Percentiles rank a stretch among this genome's conserved stretches.
These are phyloP conservation scores for Penicillium coffeae DNA, from an alignment of 495 filamentous ascomycete genomes.

Conservation along the genomic window DNA sequence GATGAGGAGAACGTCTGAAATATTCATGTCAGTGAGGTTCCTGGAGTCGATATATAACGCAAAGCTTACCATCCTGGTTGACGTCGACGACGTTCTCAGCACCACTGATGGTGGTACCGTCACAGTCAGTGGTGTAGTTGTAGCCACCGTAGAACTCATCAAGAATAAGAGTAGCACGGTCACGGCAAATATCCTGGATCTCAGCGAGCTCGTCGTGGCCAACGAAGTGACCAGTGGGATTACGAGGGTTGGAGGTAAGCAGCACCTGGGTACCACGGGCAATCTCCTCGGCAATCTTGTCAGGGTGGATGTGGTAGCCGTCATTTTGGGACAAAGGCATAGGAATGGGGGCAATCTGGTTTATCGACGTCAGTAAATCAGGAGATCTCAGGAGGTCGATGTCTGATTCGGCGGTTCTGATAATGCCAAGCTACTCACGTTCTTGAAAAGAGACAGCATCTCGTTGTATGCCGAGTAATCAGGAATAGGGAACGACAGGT, in stretches of 20 bases:
- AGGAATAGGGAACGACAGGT: slow-evolving; percentile 82
- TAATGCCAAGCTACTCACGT: slow-evolving; percentile 45
- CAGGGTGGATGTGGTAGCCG: slow-evolving; percentile 84
- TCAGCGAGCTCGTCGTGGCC: slow-evolving; percentile 73
- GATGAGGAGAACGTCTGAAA: slow-evolving; percentile 79
- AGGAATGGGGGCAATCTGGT: slow-evolving; percentile 81
- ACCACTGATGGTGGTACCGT: slow-evolving; percentile 80
- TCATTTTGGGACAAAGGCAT: slow-evolving; percentile 79
- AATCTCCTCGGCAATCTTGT: slow-evolving; percentile 89
- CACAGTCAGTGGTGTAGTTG: slow-evolving; percentile 88
- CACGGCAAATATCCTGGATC: slow-evolving; percentile 89
- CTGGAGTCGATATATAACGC: slow-evolving; percentile 23
- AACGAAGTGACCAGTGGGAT: slow-evolving; percentile 88
- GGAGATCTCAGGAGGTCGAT: too few relatives aligned
- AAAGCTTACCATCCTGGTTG: slow-evolving; percentile 53
- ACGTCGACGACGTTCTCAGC: slow-evolving; percentile 78
- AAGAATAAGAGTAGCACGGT: slow-evolving; percentile 84
- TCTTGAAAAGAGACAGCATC: slow-evolving; percentile 90
- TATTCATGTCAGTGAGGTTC: slow-evolving; percentile 1
- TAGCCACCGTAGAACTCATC: slow-evolving; percentile 98
- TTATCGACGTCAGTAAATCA: neutral
- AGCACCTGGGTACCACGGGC: slow-evolving; percentile 83
- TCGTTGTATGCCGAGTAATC: slow-evolving; percentile 86
- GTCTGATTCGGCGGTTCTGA: too few relatives aligned
- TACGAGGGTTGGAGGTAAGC: slow-evolving; percentile 93